These are phyloP conservation scores for Curvularia hawaiiensis DNA, from an alignment of 2,329 filamentous ascomycete genomes.

Conservation along the genomic window DNA sequence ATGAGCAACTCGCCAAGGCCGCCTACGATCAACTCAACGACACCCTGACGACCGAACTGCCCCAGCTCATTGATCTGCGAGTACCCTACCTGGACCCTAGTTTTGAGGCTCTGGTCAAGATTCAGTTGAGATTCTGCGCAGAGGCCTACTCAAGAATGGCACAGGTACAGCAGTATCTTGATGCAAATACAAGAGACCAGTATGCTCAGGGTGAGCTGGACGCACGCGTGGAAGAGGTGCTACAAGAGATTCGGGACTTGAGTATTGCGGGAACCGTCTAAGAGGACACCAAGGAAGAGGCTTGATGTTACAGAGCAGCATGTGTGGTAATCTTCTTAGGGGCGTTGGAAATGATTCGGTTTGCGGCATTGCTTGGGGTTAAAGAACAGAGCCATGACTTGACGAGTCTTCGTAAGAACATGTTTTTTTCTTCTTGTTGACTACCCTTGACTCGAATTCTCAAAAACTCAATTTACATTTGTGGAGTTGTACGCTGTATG, in stretches of 20 bases:
- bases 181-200: conserved; percentile 92
- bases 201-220: conserved; percentile 95
- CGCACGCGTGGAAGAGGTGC: conserved; percentile 87
- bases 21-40: conserved; percentile 98
- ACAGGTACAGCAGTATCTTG: conserved; percentile 97
- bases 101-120: conserved; percentile 98
- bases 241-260: conserved; percentile 95
- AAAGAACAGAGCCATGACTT: not conserved
- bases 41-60: conserved; percentile 89
- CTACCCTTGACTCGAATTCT: not conserved
- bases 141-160: conserved; percentile 98
- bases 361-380: conserved; percentile 8
- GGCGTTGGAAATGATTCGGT: conserved; percentile 8
- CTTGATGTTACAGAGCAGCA: not conserved
- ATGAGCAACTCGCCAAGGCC: conserved; percentile 89
- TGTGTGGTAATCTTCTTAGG: not conserved
- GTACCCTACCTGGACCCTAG: conserved; percentile 97
- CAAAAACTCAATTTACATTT: not conserved
- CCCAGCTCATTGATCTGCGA: conserved; percentile 93
- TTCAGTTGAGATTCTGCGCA: conserved; percentile 95
- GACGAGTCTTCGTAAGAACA: not conserved
- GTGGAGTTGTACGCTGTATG: not conserved
- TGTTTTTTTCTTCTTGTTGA: not conserved
- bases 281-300: not conserved
- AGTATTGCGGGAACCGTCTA: conserved; percentile 81